These are phyloP conservation scores for Ascochyta rabiei DNA, from an alignment of 2,329 filamentous ascomycete species.

Conservation along the genomic window DNA sequence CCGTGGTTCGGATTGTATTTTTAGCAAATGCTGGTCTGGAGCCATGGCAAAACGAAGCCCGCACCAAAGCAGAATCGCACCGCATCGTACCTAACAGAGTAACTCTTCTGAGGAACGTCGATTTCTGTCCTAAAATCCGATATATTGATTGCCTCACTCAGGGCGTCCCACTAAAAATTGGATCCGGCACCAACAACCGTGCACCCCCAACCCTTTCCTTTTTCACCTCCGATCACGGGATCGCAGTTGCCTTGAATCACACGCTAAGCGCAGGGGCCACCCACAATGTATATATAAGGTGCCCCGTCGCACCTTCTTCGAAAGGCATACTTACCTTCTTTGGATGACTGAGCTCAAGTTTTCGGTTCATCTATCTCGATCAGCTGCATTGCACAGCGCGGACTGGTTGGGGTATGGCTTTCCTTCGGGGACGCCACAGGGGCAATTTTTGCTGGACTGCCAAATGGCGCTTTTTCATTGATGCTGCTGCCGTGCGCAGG, in stretches of 20 bases:
- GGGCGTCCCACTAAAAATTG: background rate
- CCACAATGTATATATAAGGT: background rate
- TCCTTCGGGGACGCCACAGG: slow-evolving; percentile 45
- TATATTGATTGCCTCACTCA: background rate
- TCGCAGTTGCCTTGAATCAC: background rate
- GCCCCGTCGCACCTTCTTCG: background rate
- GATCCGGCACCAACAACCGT: background rate
- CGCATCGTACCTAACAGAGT: background rate
- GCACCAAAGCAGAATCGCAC: background rate
- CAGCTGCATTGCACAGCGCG: slow-evolving; percentile 48
- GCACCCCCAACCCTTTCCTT: background rate
- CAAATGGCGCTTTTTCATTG: slow-evolving; percentile 47
- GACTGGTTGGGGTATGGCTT: slow-evolving; percentile 40
- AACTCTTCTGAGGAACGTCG: background rate
- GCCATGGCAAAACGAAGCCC: background rate
- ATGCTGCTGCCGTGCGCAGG: slow-evolving; percentile 36
- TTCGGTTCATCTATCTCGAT: slow-evolving; percentile 35
- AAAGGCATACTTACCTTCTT: slow-evolving; percentile 43
- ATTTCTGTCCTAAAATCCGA: background rate
- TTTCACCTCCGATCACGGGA: background rate
- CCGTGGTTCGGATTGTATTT: background rate
- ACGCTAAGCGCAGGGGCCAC: background rate
- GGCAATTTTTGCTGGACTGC: slow-evolving; percentile 39
- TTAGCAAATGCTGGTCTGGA: background rate
- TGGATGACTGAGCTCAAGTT: slow-evolving; percentile 41